Evolutionary conservation across 192 early-diverging fungal genomes (phyloP).

Genomic region (Coemansia sp.): DNA sequence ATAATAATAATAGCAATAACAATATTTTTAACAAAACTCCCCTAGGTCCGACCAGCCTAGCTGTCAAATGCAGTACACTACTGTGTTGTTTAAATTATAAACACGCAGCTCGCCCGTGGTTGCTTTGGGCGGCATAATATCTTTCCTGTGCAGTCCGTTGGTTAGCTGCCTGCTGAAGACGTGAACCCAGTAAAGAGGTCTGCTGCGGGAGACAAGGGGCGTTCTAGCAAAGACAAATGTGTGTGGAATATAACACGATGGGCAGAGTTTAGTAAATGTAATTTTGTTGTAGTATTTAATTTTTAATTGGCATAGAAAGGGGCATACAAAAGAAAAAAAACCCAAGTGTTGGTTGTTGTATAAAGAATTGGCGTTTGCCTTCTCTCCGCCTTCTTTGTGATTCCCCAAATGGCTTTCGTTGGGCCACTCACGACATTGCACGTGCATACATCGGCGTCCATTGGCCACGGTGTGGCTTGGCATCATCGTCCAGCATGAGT

Average conservation of each 20-base stretch:
- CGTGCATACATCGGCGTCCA: conserved; percentile 5
- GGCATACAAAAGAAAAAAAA: too few species aligned
- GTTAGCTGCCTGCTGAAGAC: neutral
- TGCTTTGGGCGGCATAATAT: conserved; percentile 2
- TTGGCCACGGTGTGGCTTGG: conserved; percentile 9
- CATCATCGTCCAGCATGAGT: neutral
- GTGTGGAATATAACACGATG: too few species aligned
- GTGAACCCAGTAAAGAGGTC: too few species aligned
- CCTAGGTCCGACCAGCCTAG: neutral
- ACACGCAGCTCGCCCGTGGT: conserved; percentile 1
- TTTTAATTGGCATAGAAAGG: too few species aligned
- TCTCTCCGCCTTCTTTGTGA: too few species aligned
- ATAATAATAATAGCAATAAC: neutral
- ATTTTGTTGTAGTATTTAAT: too few species aligned
- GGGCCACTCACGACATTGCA: neutral
- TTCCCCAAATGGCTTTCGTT: neutral
- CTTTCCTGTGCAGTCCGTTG: neutral
- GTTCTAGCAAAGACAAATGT: too few species aligned
- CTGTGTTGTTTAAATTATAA: conserved; percentile 4
- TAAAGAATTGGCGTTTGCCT: neutral
- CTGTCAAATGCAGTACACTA: neutral
- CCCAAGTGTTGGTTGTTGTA: neutral
- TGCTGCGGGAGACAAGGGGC: too few species aligned
- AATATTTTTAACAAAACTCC: neutral
- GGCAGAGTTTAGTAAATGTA: too few species aligned